Base-by-base conservation (phyloP, 306 rosid species). In the Citrullus mucosospermus region DNA sequence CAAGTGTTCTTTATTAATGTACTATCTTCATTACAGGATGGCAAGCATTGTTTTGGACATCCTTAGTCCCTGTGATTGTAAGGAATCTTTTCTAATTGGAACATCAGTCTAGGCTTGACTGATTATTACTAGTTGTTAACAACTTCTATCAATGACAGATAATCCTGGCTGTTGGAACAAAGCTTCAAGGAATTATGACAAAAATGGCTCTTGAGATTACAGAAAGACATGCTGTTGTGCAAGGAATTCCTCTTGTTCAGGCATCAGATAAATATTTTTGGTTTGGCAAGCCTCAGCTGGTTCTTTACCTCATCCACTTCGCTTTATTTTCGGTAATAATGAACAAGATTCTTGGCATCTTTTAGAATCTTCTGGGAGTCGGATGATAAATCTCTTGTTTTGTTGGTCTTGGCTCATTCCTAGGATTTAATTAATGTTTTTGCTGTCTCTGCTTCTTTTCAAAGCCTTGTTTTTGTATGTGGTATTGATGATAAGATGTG, bases 191-290 rank as follows among this genome's bases (percentile, higher is more conserved):
- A 54, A 77, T 87, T 53, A 73, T 96, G 88, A 87, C 99, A 38
- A 89, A 65, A 83, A 96, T 96, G 99, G 99, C 99, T 70, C 86
- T 96, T 15, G 98, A 93, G 82, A 79, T 96, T 80, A 83, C 93
- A 25, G 99, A 96, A 83, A 91, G 83, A 65, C 99, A 96, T 80
- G 97, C 98, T 63, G 97, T 96, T 78, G 91, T 96, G 38, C 97
- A 96, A 84, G 99, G 99, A 73, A 96, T 96, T 82, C 99, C 99
- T 55, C 94, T 96, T 50, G 99, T 96, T 80, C 93, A 89, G 84
- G 97, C 91, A 43, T 96, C 98, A 2, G 96, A 96, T 81, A 83
- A 80, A 81, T 92, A 96, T 75, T 96, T 96, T 82, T 96, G 99
- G 99, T 93, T 96, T 71, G 96, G 92, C 74, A 88, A 81, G 72